These are phyloP conservation scores for Neurospora sp. DNA, from an alignment of 2,329 filamentous ascomycete species.

Conservation along the genomic window DNA sequence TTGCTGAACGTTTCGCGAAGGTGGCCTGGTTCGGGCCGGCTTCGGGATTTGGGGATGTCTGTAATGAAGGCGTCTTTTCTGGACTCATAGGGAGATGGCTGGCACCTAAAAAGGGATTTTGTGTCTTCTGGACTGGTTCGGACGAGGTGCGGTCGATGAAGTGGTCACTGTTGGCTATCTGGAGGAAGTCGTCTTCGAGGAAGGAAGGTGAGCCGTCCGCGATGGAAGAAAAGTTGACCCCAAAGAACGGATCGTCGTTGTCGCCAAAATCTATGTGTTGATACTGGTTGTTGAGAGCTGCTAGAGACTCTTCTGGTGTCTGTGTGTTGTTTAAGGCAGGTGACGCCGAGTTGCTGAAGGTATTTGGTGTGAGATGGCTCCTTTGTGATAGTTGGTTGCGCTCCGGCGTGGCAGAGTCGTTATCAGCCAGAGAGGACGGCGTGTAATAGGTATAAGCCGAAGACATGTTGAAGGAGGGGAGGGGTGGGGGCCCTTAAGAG, in stretches of 20 bases:
- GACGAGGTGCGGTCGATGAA: constrained; percentile 9
- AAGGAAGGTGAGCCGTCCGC: constrained; percentile 36
- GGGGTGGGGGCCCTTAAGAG: constrained; percentile 2
- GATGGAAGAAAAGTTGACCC: constrained; percentile 35
- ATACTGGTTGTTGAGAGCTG: constrained; percentile 33
- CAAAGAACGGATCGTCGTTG: constrained; percentile 40
- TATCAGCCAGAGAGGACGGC: constrained; percentile 17
- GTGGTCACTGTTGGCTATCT: constrained; percentile 10
- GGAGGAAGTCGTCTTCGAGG: constrained; percentile 26
- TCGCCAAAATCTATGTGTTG: constrained; percentile 36
- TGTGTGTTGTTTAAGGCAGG: constrained; percentile 28
- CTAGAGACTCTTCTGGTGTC: constrained; percentile 41
- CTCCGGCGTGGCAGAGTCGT: constrained; percentile 12
- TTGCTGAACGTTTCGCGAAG: constrained; percentile 19
- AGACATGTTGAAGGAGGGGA: constrained; percentile 20
- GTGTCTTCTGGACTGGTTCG: constrained; percentile 7
- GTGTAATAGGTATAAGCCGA: constrained; percentile 19
- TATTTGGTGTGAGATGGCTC: constrained; percentile 32
- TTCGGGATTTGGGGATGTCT: constrained; percentile 31
- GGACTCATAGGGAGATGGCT: constrained; percentile 39
- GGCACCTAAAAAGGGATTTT: constrained; percentile 17
- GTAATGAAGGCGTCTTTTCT: constrained; percentile 39
- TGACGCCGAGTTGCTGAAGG: constrained; percentile 29
- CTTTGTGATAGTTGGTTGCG: constrained; percentile 30
- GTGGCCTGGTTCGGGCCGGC: constrained; percentile 18